Base-by-base conservation (phyloP, 805 yeast species). In the Pichia deserticola region DNA sequence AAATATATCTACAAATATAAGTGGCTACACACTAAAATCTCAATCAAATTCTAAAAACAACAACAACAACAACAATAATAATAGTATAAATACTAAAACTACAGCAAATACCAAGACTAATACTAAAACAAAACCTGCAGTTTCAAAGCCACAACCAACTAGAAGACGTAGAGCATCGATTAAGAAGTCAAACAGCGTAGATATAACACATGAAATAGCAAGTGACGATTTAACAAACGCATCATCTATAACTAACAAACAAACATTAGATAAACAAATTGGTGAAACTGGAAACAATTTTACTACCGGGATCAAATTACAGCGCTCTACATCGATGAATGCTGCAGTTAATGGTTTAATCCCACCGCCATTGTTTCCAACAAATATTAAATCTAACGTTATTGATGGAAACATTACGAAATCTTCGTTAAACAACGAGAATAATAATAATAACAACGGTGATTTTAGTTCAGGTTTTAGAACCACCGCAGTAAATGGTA, bases 361-460 rank as follows among this genome's bases (percentile, higher is more conserved):
- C 20, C 52, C 49, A 12, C 45, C 52, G 5, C 49, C 54, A 8
- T 34, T 52, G 25, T 52, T 52, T 35, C 52, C 54, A n/a, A 28
- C 40, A 5, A 47, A 32, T 40, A 15, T 33, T 4, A 33, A 29
- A 25, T 15, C 30, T 4, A 38, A 12, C 5, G 7, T 42, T 11
- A 7, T 27, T 11, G 35, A 28, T 12, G 15, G 30, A 37, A 42
- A 28, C 12, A 36, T 12, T 20, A 3, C 4, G 10, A 29, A 13
- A 20, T 20, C 20, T 20, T 20, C 20, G 5, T n/a, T 3, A 36
- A 36, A n/a, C 3, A 34, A 25, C n/a, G 27, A 20, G 10, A 47
- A 42, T 10, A 7, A 25, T 13, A 25, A 28, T n/a, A 13, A 25
- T 1, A 47, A 30, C 13, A 30, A n/a, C 9, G 42, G 42, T n/a